These are phyloP conservation scores for Fomitopsis schrenkii DNA, from an alignment of 1,284 basidiomycete genomes.

Conservation along the genomic window DNA sequence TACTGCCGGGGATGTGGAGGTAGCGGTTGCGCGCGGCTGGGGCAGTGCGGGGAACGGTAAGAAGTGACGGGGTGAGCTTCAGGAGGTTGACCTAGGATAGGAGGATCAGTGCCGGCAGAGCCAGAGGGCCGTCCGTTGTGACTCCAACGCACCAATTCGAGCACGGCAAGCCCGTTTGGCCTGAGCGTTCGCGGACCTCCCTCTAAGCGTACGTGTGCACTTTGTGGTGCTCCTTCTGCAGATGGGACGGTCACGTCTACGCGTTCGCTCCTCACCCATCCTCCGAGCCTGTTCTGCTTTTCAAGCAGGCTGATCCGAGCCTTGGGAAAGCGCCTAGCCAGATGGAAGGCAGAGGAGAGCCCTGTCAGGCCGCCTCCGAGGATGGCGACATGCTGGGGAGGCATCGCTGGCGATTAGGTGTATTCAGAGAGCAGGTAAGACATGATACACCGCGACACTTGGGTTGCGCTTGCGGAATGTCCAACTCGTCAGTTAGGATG, in stretches of 20 bases:
- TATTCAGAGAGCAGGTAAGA: too few relatives aligned
- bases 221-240: constrained; percentile 22
- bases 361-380: constrained; percentile 84
- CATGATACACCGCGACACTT: too few relatives aligned
- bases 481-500: too few relatives aligned
- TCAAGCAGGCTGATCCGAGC: constrained; percentile 70
- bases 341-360: constrained; percentile 76
- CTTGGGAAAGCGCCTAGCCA: constrained; percentile 58
- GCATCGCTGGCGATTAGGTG: background rate
- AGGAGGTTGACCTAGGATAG: constrained; percentile 68
- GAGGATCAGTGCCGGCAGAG: background rate
- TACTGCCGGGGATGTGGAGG: constrained; percentile 55
- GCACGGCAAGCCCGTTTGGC: constrained; percentile 65
- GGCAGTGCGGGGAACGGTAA: constrained; percentile 61
- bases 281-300: constrained; percentile 62
- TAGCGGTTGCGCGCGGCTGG: constrained; percentile 75
- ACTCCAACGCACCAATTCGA: constrained; percentile 68
- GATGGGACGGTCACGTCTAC: constrained; percentile 37
- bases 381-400: constrained; percentile 45
- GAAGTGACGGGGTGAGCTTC: constrained; percentile 49
- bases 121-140: background rate
- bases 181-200: constrained; percentile 81
- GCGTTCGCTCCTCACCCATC: constrained; percentile 76
- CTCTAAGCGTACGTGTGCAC: constrained; percentile 60
- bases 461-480: too few relatives aligned